Percentiles rank a stretch among this genome's conserved stretches.
Conservation (phyloP, 805 yeast species). For the Pichia cabralensis region DNA sequence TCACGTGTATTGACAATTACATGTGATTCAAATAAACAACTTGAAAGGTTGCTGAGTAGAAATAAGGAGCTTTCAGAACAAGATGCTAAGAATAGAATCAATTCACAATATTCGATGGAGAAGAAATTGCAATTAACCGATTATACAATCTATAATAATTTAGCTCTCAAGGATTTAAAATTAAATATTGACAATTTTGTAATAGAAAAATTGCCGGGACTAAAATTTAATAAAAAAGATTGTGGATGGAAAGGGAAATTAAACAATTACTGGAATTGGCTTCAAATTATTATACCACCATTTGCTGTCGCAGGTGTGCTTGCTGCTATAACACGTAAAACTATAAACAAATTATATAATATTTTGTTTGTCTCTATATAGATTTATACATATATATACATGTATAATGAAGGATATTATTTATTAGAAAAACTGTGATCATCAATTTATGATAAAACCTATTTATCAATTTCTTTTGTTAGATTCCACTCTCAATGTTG, state of each 20-base stretch:
- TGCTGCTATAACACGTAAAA: constrained; percentile 1
- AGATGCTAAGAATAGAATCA: constrained; percentile 66
- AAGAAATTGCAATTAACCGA: constrained; percentile 55
- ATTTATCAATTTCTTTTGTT: constrained; percentile 9
- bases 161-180: constrained; percentile 33
- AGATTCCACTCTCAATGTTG: constrained; percentile 12
- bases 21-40: constrained; percentile 48
- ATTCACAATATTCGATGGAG: constrained; percentile 61
- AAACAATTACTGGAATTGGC: constrained; percentile 5
- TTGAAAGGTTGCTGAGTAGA: constrained; percentile 51
- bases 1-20: constrained; percentile 61
- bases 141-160: constrained; percentile 54
- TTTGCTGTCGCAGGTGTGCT: constrained; percentile 5
- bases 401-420: background rate
- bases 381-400: no score
- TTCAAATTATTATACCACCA: constrained; percentile 5
- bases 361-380: no score
- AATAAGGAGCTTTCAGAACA: constrained; percentile 55
- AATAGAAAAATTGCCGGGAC: background rate
- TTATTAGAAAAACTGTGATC: background rate
- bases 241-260: background rate
- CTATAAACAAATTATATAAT: background rate
- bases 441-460: background rate
- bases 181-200: constrained; percentile 34
- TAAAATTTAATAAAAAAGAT: background rate